These are phyloP conservation scores for Zasmidium cellare DNA, from an alignment of 2,329 filamentous ascomycete genomes.

Conservation along the genomic window DNA sequence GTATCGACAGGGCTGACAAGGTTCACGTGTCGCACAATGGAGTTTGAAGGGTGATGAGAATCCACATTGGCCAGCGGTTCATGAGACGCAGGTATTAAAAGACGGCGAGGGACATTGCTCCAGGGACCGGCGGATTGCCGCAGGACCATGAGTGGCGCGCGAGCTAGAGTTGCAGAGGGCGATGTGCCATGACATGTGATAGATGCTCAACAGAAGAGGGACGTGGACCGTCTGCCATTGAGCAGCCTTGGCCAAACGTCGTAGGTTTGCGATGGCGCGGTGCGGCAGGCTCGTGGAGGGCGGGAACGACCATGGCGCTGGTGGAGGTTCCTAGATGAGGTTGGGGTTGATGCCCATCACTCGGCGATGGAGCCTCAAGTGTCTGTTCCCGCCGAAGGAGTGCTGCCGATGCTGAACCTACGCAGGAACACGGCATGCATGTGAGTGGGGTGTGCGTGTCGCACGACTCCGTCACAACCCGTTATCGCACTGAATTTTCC, in stretches of 20 bases:
- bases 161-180: neutral
- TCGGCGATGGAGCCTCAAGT: neutral
- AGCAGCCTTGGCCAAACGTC: neutral
- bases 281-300: slow-evolving; percentile 24
- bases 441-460: neutral
- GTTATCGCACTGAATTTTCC: neutral
- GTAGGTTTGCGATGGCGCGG: neutral
- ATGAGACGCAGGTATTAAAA: neutral
- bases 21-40: neutral
- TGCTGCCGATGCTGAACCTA: neutral
- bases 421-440: neutral
- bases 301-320: neutral
- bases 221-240: neutral
- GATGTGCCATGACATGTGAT: neutral
- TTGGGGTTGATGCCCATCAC: neutral
- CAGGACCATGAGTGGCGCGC: neutral
- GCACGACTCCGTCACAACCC: neutral
- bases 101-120: neutral
- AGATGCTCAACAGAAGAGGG: neutral
- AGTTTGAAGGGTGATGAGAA: neutral
- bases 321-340: neutral
- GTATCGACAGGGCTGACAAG: neutral
- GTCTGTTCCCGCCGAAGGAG: neutral
- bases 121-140: too few species aligned
- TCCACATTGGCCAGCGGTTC: neutral